A percentile compares a stretch with the other conserved stretches of the same genome.
phyloP scores from a whole-genome alignment of 2,329 filamentous ascomycete species.

The Chaetothyriales sp. region DNA sequence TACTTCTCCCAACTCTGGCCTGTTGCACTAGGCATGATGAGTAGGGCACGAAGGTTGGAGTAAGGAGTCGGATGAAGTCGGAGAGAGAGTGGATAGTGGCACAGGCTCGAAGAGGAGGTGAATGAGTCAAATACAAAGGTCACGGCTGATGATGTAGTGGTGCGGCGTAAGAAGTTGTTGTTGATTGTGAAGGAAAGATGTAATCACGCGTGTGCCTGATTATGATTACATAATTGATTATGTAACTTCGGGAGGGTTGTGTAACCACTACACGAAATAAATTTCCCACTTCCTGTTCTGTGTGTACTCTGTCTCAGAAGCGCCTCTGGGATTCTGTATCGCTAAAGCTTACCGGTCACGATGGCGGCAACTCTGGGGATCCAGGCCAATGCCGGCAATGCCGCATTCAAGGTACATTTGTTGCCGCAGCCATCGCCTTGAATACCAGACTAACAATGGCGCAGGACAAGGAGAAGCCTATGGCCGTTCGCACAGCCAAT shows the following conservation, averaged over 20 bases:
- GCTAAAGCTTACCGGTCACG: background rate
- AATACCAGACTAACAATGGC: slow-evolving; percentile 14
- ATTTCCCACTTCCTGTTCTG: background rate
- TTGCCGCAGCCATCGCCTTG: slow-evolving; percentile 4
- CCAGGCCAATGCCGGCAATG: slow-evolving; percentile 40
- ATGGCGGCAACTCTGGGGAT: slow-evolving; percentile 37
- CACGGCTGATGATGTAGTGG: background rate
- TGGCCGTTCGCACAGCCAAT: slow-evolving; percentile 89
- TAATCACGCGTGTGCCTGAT: background rate
- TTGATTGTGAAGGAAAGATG: background rate
- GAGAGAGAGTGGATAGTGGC: background rate
- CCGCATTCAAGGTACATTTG: slow-evolving; percentile 49
- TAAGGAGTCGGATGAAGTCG: no score
- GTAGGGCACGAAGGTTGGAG: background rate
- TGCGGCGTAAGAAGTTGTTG: background rate
- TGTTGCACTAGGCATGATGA: slow-evolving; percentile 73
- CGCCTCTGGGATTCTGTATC: no score
- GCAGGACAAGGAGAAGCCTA: slow-evolving; percentile 89
- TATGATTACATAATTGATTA: background rate
- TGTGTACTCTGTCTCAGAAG: no score
- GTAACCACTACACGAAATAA: background rate
- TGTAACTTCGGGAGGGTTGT: background rate
- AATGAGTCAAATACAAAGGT: background rate
- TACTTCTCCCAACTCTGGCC: slow-evolving; percentile 97
- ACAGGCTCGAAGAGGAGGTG: background rate